phyloP scores from a whole-genome alignment of 2,329 filamentous ascomycete species.

The Monilinia fructicola region DNA sequence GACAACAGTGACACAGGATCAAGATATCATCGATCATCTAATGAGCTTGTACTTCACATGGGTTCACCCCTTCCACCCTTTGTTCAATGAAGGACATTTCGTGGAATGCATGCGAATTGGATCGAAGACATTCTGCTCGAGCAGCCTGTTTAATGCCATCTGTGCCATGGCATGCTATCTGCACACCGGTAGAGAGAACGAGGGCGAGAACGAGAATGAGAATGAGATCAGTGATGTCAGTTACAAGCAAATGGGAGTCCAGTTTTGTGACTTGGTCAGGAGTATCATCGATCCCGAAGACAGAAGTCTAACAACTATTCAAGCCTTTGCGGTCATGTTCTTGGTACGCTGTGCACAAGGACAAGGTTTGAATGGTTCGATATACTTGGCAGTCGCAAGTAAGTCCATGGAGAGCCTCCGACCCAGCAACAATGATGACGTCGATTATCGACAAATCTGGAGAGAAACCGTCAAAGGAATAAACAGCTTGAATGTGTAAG shows the following conservation, averaged over 20 bases:
- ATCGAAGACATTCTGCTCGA: constrained; percentile 35
- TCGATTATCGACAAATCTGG: constrained; percentile 32
- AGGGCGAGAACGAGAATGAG: constrained; percentile 3
- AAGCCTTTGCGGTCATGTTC: constrained; percentile 41
- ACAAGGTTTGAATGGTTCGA: constrained; percentile 35
- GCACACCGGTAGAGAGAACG: constrained; percentile 30
- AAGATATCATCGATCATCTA: constrained; percentile 36
- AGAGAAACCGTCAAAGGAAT: constrained; percentile 40
- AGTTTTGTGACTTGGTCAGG: constrained; percentile 37
- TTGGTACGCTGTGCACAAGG: constrained; percentile 37
- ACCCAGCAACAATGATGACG: constrained; percentile 29
- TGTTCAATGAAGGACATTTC: constrained; percentile 40
- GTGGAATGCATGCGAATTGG: constrained; percentile 34
- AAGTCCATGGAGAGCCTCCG: constrained; percentile 29
- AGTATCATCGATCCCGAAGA: constrained; percentile 32
- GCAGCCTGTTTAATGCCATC: constrained; percentile 39
- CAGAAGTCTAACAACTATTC: constrained; percentile 35
- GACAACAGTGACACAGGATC: constrained; percentile 38
- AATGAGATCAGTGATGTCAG: constrained; percentile 32
- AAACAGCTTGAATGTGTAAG: constrained; percentile 41
- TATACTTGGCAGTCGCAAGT: constrained; percentile 38
- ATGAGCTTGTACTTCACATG: constrained; percentile 42
- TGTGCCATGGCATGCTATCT: constrained; percentile 41
- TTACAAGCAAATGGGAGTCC: constrained; percentile 33
- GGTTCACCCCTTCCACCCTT: constrained; percentile 41